Base-by-base conservation (phyloP, 192 early-diverging fungal genomes). In the Backusella parvicylindrica region DNA sequence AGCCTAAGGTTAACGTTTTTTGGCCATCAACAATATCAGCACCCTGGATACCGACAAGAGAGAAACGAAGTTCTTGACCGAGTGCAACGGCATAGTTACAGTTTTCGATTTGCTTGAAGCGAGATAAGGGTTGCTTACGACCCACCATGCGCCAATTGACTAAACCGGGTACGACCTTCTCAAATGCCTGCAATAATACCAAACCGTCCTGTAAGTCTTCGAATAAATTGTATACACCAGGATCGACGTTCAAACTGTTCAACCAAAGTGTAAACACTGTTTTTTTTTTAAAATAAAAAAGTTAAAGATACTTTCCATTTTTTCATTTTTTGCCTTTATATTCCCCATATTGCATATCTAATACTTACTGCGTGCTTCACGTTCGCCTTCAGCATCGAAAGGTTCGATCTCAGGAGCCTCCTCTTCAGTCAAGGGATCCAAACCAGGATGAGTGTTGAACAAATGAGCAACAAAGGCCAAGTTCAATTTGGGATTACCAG, bases 71-170 rank as follows among this genome's bases (percentile, higher is more conserved):
- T 41, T 83, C 85, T 84, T 97, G 96, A 70, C 96, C 96, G 50
- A 98, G 81, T 41, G 91, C 88, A 13, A 98, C 91, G 13, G 91
- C 93, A 78, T 95, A 95, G 82, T 99, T 99, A 68, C 93, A 94
- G 83, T 99, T 99, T 86, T 99, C 98, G 18, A 99, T 93, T 81
- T 96, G 91, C 85, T 99, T 99, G 87, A 99, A 98, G 65, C 93
- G 91, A 78, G 90, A 91, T 40, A 95, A 70, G 2, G 92, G 85
- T 37, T 91, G 89, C 11, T 86, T 87, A 69, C 84, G 88, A 88
- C 95, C 96, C 63, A 95, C 96, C 75, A 91, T 91, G 73, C 93
- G 93, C 98, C 97, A 98, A 74, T 97, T 91, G 9, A 99, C 95
- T 30, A 89, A 82, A 2, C 94, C 95, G 0, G 96, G 95, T 49